Percentiles rank a stretch among this genome's conserved stretches.
These are phyloP conservation scores for Claviceps humidiphila DNA, from an alignment of 2,329 filamentous ascomycete species.

Conservation along the genomic window DNA sequence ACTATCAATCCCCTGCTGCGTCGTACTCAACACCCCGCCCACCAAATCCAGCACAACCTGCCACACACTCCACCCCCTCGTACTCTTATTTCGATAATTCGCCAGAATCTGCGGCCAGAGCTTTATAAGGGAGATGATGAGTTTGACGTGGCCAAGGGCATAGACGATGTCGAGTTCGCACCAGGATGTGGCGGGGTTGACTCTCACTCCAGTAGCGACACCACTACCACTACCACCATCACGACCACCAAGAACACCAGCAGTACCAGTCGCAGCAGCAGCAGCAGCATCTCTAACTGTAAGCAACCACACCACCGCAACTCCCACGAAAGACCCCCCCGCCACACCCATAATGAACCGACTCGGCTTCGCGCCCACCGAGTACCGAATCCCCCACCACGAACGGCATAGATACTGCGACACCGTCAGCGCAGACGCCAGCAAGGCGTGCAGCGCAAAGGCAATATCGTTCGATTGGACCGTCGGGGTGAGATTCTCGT, in stretches of 20 bases:
- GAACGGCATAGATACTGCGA: conserved; percentile 64
- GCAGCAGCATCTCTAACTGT: no score
- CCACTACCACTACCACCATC: no score
- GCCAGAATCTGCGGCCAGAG: conserved; percentile 77
- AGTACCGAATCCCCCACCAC: conserved; percentile 64
- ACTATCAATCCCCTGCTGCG: conserved; percentile 75
- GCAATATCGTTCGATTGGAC: conserved; percentile 82
- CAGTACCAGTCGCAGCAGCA: no score
- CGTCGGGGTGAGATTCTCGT: conserved; percentile 64
- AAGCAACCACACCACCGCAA: conserved; percentile 20
- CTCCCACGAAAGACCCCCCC: conserved; percentile 50
- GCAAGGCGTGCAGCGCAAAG: conserved; percentile 70
- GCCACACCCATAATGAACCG: conserved; percentile 55
- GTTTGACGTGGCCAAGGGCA: conserved; percentile 74
- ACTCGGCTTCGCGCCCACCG: conserved; percentile 40
- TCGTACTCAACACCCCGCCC: conserved; percentile 69
- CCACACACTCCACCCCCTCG: conserved; percentile 73
- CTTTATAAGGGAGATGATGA: conserved; percentile 79
- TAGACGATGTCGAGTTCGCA: conserved; percentile 51
- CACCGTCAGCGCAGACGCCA: conserved; percentile 59
- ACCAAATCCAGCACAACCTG: conserved; percentile 74
- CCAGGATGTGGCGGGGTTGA: conserved; percentile 24
- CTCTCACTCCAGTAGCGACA: no score
- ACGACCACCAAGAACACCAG: no score
- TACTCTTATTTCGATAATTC: conserved; percentile 77